Base-by-base conservation (phyloP, 129 eudicot species). In the Escallonia herrerae region DNA sequence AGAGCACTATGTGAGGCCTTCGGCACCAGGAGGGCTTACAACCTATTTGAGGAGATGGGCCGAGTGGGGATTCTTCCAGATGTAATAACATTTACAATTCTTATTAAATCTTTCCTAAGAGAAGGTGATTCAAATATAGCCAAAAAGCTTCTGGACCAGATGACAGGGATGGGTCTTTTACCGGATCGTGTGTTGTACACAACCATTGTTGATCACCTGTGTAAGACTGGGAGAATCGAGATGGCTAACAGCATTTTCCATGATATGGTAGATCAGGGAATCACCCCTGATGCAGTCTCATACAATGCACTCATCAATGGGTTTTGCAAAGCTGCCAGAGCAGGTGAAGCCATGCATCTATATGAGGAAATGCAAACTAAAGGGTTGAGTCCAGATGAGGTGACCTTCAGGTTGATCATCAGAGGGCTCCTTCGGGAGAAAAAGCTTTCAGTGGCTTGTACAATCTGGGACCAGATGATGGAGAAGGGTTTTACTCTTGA, bases 401-500 rank as follows among this genome's bases (percentile, higher is more conserved):
- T 86, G 74, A 94, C 99, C 15, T 89, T 73, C 77, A 89, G 73
- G 48, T 76, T 84, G 76, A 82, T 94, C 8, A 80, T 94, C 42
- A 49, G 76, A 66, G 95, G 93, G 59, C 90, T 89, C 40, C 41
- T 94, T 74, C 72, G 41, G 71, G 95, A 84, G 70, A 80, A 86
- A 58, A 82, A 86, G 62, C 53, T 86, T 51, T 64, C 83, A 7
- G 40, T 72, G 74, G 99, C 97, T 67, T 79, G 93, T 83, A 73
- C 49, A 15, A 71, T 89, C 59, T 94, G 97, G 99, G 95, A 94
- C 45, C 79, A 89, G 68, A 94, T 94, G 99, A 89, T 94, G 97
- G 87, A 83, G 74, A 86, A 78, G 75, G 97, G 99, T 40, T 94
- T 81, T 82, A 86, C 99, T 40, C 91, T 94, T 69, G 95, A 89